phyloP scores from a whole-genome alignment of 2,329 filamentous ascomycete species.

The Cercospora canescens region DNA sequence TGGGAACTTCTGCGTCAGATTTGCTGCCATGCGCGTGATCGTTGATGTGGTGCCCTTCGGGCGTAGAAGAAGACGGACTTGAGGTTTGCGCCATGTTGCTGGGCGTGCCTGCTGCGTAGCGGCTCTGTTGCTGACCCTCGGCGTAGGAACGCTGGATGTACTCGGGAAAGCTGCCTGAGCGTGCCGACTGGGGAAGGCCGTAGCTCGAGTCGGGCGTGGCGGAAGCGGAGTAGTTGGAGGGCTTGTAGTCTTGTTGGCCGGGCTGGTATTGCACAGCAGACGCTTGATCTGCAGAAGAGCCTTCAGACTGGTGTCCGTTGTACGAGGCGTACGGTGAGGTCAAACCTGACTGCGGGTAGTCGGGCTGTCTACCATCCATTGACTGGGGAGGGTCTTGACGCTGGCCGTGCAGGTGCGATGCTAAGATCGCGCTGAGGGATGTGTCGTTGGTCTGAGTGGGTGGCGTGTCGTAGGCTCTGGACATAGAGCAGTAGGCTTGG shows the following conservation, averaged over 20 bases:
- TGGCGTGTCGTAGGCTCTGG: constrained; percentile 41
- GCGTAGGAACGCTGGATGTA: constrained; percentile 74
- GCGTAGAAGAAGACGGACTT: constrained; percentile 92
- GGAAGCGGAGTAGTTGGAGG: constrained; percentile 64
- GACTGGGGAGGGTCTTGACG: constrained; percentile 45
- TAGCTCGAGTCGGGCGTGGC: constrained; percentile 89
- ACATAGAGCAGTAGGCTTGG: constrained; percentile 40
- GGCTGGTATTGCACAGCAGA: constrained; percentile 88
- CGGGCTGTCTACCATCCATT: constrained; percentile 56
- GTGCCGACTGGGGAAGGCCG: constrained; percentile 71
- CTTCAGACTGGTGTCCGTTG: constrained; percentile 74
- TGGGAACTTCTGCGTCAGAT: constrained; percentile 96
- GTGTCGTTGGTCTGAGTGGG: constrained; percentile 38
- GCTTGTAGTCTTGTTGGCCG: constrained; percentile 72
- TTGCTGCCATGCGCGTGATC: constrained; percentile 58
- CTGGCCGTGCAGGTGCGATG: constrained; percentile 38
- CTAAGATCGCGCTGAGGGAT: constrained; percentile 42
- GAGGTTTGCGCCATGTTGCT: constrained; percentile 96
- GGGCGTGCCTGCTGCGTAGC: constrained; percentile 75
- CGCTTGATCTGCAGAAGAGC: constrained; percentile 80
- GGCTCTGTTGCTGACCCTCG: constrained; percentile 71
- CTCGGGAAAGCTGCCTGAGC: constrained; percentile 82
- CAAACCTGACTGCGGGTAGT: constrained; percentile 56
- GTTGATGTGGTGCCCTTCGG: constrained; percentile 78
- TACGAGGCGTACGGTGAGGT: constrained; percentile 55